A percentile compares a stretch with the other conserved stretches of the same genome.
These are phyloP conservation scores for Magnaporthiopsis incrustans DNA, from an alignment of 2,329 filamentous ascomycete genomes.

Conservation along the genomic window DNA sequence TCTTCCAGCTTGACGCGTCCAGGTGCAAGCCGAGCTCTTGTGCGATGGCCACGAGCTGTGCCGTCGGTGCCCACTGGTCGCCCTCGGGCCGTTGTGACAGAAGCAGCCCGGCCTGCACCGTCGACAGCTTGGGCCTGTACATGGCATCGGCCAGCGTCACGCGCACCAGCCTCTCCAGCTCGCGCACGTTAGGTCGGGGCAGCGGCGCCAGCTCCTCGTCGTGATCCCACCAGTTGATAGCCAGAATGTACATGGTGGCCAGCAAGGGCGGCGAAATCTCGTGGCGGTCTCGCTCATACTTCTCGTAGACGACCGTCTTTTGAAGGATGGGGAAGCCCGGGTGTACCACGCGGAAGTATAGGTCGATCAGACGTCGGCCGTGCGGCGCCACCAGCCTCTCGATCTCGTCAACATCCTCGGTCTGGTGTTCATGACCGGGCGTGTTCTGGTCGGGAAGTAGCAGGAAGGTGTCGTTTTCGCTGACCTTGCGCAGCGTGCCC, in stretches of 20 bases:
- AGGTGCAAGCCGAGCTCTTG: slow-evolving; percentile 53
- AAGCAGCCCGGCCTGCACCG: slow-evolving; percentile 45
- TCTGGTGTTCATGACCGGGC: slow-evolving; percentile 61
- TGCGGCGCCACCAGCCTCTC: slow-evolving; percentile 61
- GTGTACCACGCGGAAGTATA: slow-evolving; percentile 58
- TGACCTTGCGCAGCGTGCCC: slow-evolving; percentile 66
- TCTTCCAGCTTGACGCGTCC: slow-evolving; percentile 53
- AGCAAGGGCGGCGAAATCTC: slow-evolving; percentile 52
- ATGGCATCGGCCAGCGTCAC: slow-evolving; percentile 39
- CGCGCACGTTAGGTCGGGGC: slow-evolving; percentile 31
- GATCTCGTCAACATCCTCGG: slow-evolving; percentile 57
- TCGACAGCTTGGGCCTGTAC: slow-evolving; percentile 45
- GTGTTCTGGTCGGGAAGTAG: slow-evolving; percentile 69
- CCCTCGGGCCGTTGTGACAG: slow-evolving; percentile 41
- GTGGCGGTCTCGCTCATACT: slow-evolving; percentile 47
- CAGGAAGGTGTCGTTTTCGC: slow-evolving; percentile 70
- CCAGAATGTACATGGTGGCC: slow-evolving; percentile 54
- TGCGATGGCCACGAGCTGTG: slow-evolving; percentile 47
- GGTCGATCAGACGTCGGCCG: slow-evolving; percentile 53
- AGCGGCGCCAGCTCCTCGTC: slow-evolving; percentile 41
- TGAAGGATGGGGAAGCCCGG: slow-evolving; percentile 51
- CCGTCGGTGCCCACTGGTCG: slow-evolving; percentile 40
- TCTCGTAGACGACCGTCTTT: slow-evolving; percentile 54
- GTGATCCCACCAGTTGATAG: slow-evolving; percentile 53
- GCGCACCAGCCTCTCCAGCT: slow-evolving; percentile 26